Percentiles rank a stretch among this genome's conserved stretches.
Evolutionary conservation across 108 stramenopile species (phyloP).

Genomic region (Nitzschia sp.): DNA sequence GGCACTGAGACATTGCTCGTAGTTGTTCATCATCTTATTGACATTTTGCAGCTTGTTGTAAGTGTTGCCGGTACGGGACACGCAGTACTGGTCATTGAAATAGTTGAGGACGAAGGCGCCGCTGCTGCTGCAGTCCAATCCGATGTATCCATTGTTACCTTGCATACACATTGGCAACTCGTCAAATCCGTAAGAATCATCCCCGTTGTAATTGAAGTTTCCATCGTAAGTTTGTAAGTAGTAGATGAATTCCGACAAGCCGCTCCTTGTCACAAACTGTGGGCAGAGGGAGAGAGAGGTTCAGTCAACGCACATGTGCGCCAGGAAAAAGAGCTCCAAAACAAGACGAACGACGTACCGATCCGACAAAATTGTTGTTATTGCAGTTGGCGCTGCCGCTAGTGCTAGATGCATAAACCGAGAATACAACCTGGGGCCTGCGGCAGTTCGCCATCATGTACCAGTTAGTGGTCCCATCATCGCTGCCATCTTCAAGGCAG

Average conservation of each 20-base stretch:
- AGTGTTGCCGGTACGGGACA: constrained; percentile 47
- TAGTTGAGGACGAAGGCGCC: constrained; percentile 70
- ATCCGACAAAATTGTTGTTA: constrained; percentile 59
- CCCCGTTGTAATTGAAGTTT: constrained; percentile 48
- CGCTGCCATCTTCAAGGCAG: constrained; percentile 63
- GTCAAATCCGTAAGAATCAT: constrained; percentile 35
- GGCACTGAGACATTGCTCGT: constrained; percentile 32
- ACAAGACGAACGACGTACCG: constrained; percentile 74
- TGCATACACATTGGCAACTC: constrained; percentile 69
- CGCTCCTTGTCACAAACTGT: constrained; percentile 73
- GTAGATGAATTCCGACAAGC: constrained; percentile 73
- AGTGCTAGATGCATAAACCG: constrained; percentile 61
- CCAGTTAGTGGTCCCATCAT: constrained; percentile 86
- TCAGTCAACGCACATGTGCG: neutral
- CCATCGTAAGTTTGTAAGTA: constrained; percentile 56
- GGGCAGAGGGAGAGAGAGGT: constrained; percentile 8
- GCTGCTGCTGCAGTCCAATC: constrained; percentile 59
- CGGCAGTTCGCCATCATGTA: constrained; percentile 87
- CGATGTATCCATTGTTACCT: constrained; percentile 62
- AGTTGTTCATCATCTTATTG: constrained; percentile 63
- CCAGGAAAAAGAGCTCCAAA: neutral
- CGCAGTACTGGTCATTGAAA: constrained; percentile 79
- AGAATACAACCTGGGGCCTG: constrained; percentile 80
- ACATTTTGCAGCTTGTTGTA: constrained; percentile 57
- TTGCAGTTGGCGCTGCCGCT: constrained; percentile 48